Percentiles rank a stretch among this genome's conserved stretches.
Conservation (phyloP, 495 filamentous ascomycete genomes). For the Acidiella bohemica region DNA sequence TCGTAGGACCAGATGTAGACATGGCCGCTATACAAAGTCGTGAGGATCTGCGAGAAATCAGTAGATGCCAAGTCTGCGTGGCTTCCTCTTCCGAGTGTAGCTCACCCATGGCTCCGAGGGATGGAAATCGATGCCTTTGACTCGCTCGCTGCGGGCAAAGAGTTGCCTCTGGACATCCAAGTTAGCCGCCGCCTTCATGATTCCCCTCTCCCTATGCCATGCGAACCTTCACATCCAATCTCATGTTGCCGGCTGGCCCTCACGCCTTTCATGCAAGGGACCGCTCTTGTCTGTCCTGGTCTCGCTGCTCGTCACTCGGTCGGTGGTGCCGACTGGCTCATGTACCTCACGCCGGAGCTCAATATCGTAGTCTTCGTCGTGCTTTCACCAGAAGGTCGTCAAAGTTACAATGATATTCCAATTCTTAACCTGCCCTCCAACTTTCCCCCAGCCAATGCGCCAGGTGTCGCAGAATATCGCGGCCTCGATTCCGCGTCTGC, state of each 20-base stretch:
- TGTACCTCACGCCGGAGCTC: too few species aligned
- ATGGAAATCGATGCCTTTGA: conserved; percentile 96
- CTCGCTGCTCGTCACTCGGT: too few species aligned
- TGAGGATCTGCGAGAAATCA: conserved; percentile 54
- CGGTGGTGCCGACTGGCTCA: too few species aligned
- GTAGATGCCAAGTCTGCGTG: too few species aligned
- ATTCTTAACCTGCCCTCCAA: too few species aligned
- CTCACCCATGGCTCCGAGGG: conserved; percentile 83
- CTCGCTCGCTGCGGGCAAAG: conserved; percentile 74
- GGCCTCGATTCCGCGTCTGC: too few species aligned
- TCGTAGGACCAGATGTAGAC: conserved; percentile 99
- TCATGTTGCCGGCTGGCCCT: conserved; percentile 43
- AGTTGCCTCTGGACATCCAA: conserved; percentile 51
- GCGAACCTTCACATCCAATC: conserved; percentile 76
- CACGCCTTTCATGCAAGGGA: conserved; percentile 5
- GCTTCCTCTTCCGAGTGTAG: not conserved
- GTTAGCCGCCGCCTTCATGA: conserved; percentile 26
- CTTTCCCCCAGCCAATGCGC: too few species aligned
- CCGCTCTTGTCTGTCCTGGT: too few species aligned
- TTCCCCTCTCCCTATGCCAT: conserved; percentile 7
- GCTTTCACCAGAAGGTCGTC: too few species aligned
- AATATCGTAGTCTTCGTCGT: too few species aligned
- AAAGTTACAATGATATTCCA: too few species aligned
- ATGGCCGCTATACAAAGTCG: conserved; percentile 93
- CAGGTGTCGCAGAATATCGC: too few species aligned